phyloP scores from a whole-genome alignment of 1,139 yeast genomes.

The Wickerhamiella pararugosa region DNA sequence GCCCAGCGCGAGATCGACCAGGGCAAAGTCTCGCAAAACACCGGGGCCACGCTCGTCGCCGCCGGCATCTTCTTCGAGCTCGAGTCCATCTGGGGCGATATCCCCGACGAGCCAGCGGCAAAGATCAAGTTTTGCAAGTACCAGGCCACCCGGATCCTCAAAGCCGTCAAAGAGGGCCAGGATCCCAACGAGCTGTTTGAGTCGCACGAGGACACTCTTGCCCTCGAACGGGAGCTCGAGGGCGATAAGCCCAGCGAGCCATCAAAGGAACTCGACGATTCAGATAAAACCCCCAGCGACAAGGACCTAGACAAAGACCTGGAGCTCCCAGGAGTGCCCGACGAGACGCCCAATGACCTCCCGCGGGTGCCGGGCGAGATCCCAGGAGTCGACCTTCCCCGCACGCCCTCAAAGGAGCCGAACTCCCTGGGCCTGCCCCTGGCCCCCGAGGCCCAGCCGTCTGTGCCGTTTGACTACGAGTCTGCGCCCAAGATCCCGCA shows the following conservation, averaged over 20 bases:
- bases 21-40: constrained; percentile 26
- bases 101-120: constrained; percentile 22
- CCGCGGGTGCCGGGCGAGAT: constrained; percentile 4
- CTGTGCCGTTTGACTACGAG: constrained; percentile 9
- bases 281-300: not conserved
- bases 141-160: constrained; percentile 42
- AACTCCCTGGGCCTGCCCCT: constrained; percentile 9
- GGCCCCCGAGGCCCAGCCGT: constrained; percentile 9
- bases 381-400: constrained; percentile 9
- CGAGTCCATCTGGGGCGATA: constrained; percentile 27
- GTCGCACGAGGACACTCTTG: constrained; percentile 1
- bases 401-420: constrained; percentile 3
- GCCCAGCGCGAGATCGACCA: constrained; percentile 33
- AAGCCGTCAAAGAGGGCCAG: constrained; percentile 30
- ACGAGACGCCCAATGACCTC: not conserved
- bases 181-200: constrained; percentile 37
- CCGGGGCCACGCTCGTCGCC: constrained; percentile 36
- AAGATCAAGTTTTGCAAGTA: constrained; percentile 42
- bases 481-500: constrained; percentile 10
- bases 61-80: constrained; percentile 36
- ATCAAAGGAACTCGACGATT: not conserved
- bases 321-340: not conserved
- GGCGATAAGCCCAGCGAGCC: constrained; percentile 10
- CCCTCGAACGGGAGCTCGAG: constrained; percentile 5
- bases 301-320: too few species aligned